A percentile compares a stretch with the other conserved stretches of the same genome.
Conservation (phyloP, 2,329 filamentous ascomycete genomes). For the Exophiala mesophila region DNA sequence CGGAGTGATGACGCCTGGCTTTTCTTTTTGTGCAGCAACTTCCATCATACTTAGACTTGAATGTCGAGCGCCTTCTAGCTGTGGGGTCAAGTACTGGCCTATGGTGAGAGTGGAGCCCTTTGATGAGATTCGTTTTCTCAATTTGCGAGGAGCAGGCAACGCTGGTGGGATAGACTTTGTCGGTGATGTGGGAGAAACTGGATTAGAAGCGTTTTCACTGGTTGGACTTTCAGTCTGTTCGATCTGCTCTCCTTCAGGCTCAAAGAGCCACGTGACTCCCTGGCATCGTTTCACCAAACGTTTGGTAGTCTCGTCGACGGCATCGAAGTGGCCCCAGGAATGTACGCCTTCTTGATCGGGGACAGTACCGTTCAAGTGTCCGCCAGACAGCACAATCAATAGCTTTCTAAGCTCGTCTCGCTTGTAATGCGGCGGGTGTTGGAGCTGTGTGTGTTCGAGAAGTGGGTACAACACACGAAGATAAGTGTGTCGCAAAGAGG, state of each 20-base stretch:
- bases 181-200: conserved; percentile 22
- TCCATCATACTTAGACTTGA: conserved; percentile 73
- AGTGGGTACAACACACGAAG: conserved; percentile 87
- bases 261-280: conserved; percentile 43
- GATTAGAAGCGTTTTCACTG: conserved; percentile 17
- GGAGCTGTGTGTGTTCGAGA: conserved; percentile 85
- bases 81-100: conserved; percentile 27
- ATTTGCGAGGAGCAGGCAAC: conserved; percentile 40
- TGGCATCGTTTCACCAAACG: conserved; percentile 44
- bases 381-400: conserved; percentile 66
- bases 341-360: conserved; percentile 30
- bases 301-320: conserved; percentile 46
- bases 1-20: conserved; percentile 75
- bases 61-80: conserved; percentile 60
- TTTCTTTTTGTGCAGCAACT: conserved; percentile 73
- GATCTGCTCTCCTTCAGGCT: conserved; percentile 31
- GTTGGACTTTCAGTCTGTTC: conserved; percentile 25
- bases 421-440: conserved; percentile 84
- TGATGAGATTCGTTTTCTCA: conserved; percentile 30
- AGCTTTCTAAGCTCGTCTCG: conserved; percentile 74
- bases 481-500: conserved; percentile 80
- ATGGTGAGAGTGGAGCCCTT: conserved; percentile 26
- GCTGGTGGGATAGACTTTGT: conserved; percentile 36
- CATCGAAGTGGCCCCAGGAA: conserved; percentile 45
- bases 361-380: conserved; percentile 60